A percentile compares a stretch with the other conserved stretches of the same genome.
Evolutionary conservation across 371 early-diverging fungal species (phyloP).

Genomic region (Apophysomyces sp.): DNA sequence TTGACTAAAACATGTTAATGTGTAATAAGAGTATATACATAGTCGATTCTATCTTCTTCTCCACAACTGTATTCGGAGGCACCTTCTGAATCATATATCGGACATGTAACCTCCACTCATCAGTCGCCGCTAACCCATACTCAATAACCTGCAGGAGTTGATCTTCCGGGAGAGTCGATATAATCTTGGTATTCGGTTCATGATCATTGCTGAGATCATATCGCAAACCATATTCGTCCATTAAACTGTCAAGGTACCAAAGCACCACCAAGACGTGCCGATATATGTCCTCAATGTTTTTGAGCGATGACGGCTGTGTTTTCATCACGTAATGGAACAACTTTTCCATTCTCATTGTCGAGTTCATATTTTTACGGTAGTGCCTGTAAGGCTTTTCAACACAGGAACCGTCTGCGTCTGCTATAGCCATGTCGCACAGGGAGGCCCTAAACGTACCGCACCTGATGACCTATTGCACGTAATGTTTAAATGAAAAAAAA

Average conservation of each 20-base stretch:
- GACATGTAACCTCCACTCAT: not conserved
- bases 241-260: not conserved
- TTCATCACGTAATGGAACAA: not conserved
- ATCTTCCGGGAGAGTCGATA: slow-evolving; percentile 2
- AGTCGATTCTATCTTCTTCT: not conserved
- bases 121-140: not conserved
- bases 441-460: not conserved
- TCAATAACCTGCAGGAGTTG: slow-evolving; percentile 9
- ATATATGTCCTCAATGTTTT: not conserved
- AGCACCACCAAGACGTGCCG: not conserved
- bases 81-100: not conserved
- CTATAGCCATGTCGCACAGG: not conserved
- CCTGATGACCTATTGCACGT: not conserved
- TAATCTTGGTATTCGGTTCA: not conserved
- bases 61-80: not conserved
- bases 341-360: not conserved
- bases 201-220: not conserved
- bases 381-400: not conserved
- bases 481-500: not conserved
- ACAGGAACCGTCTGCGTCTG: not conserved
- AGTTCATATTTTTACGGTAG: not conserved
- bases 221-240: not conserved
- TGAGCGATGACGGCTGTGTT: not conserved
- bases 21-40: not conserved
- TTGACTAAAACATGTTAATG: not conserved